Conservation (phyloP, 1,284 basidiomycete species). For the Fistulinella staudtii region DNA sequence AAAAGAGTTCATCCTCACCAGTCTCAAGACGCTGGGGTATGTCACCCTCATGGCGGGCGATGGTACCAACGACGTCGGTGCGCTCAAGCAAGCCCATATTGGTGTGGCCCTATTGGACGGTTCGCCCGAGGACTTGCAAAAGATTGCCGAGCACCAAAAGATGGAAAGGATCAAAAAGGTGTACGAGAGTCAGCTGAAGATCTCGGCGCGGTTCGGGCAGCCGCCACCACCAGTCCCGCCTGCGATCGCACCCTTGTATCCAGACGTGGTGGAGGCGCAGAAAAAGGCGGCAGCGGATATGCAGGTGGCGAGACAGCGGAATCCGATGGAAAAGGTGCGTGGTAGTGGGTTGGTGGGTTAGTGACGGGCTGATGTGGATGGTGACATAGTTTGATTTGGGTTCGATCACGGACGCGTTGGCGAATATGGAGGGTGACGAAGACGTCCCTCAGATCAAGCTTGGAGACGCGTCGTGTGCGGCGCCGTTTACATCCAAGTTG, state of each 20-base stretch:
- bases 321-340: slow-evolving; percentile 86
- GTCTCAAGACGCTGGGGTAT: slow-evolving; percentile 84
- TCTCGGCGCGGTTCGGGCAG: slow-evolving; percentile 86
- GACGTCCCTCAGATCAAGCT: slow-evolving; percentile 96
- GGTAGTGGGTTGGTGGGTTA: background rate
- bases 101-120: slow-evolving; percentile 92
- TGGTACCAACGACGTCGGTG: slow-evolving; percentile 96
- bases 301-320: slow-evolving; percentile 65
- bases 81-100: slow-evolving; percentile 93
- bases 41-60: slow-evolving; percentile 95
- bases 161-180: slow-evolving; percentile 91
- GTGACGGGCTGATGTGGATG: slow-evolving; percentile 2
- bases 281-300: slow-evolving; percentile 66
- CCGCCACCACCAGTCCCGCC: slow-evolving; percentile 87
- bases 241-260: slow-evolving; percentile 79
- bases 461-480: slow-evolving; percentile 93
- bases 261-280: slow-evolving; percentile 88
- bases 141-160: slow-evolving; percentile 89
- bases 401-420: slow-evolving; percentile 84
- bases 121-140: slow-evolving; percentile 84
- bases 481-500: slow-evolving; percentile 94
- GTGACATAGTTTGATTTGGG: slow-evolving; percentile 74
- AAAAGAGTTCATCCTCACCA: slow-evolving; percentile 90
- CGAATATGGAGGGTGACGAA: slow-evolving; percentile 89
- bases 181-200: slow-evolving; percentile 89